Evolutionary conservation across 2,329 filamentous ascomycete genomes (phyloP).

Genomic region (Davidsoniella virescens): DNA sequence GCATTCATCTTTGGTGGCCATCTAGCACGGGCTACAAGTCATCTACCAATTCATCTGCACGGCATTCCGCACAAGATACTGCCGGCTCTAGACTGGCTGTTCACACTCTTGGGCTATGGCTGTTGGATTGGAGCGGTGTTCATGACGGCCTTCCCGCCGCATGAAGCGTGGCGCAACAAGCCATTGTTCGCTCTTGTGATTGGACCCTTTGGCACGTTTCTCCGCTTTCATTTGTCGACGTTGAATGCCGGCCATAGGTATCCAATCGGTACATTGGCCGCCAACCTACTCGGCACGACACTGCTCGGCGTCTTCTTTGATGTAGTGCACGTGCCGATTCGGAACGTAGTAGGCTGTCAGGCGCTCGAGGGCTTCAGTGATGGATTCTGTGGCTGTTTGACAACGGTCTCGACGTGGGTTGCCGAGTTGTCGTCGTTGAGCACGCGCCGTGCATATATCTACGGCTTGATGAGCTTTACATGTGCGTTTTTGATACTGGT

Average conservation of each 20-base stretch:
- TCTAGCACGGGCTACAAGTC: constrained; percentile 49
- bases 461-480: constrained; percentile 45
- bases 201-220: constrained; percentile 61
- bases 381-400: constrained; percentile 51
- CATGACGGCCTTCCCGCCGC: constrained; percentile 54
- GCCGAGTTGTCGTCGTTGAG: constrained; percentile 39
- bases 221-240: constrained; percentile 56
- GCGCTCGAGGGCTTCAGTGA: constrained; percentile 50
- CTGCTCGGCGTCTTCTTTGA: constrained; percentile 65
- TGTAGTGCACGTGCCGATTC: constrained; percentile 48
- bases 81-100: constrained; percentile 43
- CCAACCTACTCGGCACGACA: constrained; percentile 63
- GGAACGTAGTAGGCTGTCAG: constrained; percentile 46
- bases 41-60: not conserved
- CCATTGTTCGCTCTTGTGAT: constrained; percentile 67
- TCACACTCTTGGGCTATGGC: constrained; percentile 50
- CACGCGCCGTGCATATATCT: constrained; percentile 45
- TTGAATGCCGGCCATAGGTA: constrained; percentile 59
- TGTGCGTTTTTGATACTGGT: constrained; percentile 44
- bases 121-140: constrained; percentile 66
- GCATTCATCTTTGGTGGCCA: constrained; percentile 61
- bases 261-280: constrained; percentile 71
- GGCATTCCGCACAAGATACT: constrained; percentile 5
- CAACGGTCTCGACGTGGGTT: constrained; percentile 53
- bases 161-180: constrained; percentile 58